A percentile compares a stretch with the other conserved stretches of the same genome.
Evolutionary conservation across 192 early-diverging fungal species (phyloP).

Genomic region (Entophlyctis helioformis): DNA sequence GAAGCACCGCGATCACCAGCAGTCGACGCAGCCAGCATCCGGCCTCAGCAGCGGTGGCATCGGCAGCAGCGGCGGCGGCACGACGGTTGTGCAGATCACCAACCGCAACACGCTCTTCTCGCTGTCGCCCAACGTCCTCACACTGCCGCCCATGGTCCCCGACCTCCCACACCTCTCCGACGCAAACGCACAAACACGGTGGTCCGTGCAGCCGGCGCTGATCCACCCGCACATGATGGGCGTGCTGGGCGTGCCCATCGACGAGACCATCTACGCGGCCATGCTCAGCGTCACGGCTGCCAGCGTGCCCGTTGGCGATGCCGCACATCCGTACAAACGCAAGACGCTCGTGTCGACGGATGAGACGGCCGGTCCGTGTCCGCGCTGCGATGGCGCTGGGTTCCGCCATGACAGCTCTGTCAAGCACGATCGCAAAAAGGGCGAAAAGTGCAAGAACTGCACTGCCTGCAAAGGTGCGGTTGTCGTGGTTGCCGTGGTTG

Average conservation of each 20-base stretch:
- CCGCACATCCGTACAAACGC: neutral
- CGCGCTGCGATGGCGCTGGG: slow-evolving; percentile 12
- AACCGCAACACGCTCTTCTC: slow-evolving; percentile 2
- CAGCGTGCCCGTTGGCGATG: neutral
- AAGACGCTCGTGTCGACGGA: slow-evolving; percentile 1
- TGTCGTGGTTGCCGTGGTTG: too few relatives aligned
- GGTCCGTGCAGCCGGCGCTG: neutral
- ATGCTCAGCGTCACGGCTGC: neutral
- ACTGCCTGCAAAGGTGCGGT: slow-evolving; percentile 17
- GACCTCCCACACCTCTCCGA: too few relatives aligned
- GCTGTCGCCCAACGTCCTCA: too few relatives aligned
- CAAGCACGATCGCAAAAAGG: slow-evolving; percentile 16
- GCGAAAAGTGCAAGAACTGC: slow-evolving; percentile 18
- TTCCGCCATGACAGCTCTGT: slow-evolving; percentile 19
- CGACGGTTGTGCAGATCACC: too few relatives aligned
- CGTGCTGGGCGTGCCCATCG: neutral
- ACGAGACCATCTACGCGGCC: neutral
- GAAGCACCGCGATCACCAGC: too few relatives aligned
- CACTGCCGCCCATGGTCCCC: neutral
- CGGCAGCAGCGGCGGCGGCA: too few relatives aligned
- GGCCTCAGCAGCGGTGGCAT: too few relatives aligned
- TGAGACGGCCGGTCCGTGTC: slow-evolving; percentile 7
- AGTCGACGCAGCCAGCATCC: too few relatives aligned
- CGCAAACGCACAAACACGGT: neutral
- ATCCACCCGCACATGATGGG: neutral